These are phyloP conservation scores for Diplosphaera chodatii DNA, from an alignment of 139 green algal genomes.

Conservation along the genomic window DNA sequence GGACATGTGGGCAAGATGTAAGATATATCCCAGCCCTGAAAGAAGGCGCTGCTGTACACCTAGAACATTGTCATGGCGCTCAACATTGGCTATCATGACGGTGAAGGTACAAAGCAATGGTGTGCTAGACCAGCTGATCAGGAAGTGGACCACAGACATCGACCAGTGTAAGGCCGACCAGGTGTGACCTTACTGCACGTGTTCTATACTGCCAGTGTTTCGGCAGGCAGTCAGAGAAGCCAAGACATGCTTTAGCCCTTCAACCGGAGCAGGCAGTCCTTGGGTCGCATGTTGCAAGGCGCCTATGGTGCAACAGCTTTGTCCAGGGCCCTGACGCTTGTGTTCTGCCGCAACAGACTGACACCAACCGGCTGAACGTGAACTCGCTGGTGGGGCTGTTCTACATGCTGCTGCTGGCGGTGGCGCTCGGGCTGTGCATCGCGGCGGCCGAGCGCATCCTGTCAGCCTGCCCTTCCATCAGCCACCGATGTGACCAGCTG, in stretches of 20 bases:
- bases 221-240: too few relatives aligned
- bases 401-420: constrained; percentile 1
- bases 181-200: too few relatives aligned
- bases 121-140: neutral
- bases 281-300: neutral
- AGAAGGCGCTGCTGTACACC: too few relatives aligned
- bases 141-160: constrained; percentile 1
- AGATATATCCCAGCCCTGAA: too few relatives aligned
- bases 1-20: too few relatives aligned
- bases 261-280: too few relatives aligned
- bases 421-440: neutral
- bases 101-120: neutral
- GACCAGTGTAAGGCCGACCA: neutral
- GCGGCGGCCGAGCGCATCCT: neutral
- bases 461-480: neutral
- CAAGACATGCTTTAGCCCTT: too few relatives aligned
- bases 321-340: too few relatives aligned
- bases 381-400: neutral
- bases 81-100: too few relatives aligned
- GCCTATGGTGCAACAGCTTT: too few relatives aligned
- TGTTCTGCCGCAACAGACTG: neutral
- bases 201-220: too few relatives aligned
- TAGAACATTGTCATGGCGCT: too few relatives aligned
- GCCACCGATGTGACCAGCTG: neutral
- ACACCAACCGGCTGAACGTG: neutral